Percentiles rank a stretch among this genome's conserved stretches.
Evolutionary conservation across 305 asterid species (phyloP).

Genomic region (Salvia sclarea): DNA sequence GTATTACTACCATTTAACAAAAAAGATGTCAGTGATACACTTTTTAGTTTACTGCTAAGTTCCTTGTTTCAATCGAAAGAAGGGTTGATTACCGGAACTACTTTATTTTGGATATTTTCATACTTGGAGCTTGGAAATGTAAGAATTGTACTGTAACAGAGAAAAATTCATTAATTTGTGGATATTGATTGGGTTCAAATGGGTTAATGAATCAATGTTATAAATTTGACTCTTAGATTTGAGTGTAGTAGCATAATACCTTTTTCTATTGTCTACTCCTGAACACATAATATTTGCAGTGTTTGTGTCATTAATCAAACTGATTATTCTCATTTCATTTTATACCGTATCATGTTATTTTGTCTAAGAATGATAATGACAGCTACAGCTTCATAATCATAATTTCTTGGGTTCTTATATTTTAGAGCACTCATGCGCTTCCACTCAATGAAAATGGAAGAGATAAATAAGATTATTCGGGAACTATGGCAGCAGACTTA

Average conservation of each 20-base stretch:
- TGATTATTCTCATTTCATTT: background rate
- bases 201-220: too few relatives aligned
- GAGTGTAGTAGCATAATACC: background rate
- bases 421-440: slow-evolving; percentile 96
- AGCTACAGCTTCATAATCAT: slow-evolving; percentile 16
- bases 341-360: slow-evolving; percentile 9
- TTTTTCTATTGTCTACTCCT: slow-evolving; percentile 14
- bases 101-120: background rate
- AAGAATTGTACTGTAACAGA: background rate
- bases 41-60: background rate
- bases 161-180: too few relatives aligned
- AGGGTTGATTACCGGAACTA: background rate
- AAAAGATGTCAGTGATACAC: too few relatives aligned
- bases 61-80: too few relatives aligned
- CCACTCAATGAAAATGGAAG: slow-evolving; percentile 99
- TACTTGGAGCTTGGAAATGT: background rate
- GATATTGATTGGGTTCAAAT: too few relatives aligned
- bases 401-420: slow-evolving; percentile 28
- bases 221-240: slow-evolving; percentile 4
- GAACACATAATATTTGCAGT: background rate
- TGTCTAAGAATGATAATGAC: background rate
- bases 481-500: slow-evolving; percentile 99
- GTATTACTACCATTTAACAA: background rate
- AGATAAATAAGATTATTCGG: slow-evolving; percentile 93
- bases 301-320: background rate